phyloP scores from a whole-genome alignment of 495 filamentous ascomycete genomes.

The Neurospora intermedia region DNA sequence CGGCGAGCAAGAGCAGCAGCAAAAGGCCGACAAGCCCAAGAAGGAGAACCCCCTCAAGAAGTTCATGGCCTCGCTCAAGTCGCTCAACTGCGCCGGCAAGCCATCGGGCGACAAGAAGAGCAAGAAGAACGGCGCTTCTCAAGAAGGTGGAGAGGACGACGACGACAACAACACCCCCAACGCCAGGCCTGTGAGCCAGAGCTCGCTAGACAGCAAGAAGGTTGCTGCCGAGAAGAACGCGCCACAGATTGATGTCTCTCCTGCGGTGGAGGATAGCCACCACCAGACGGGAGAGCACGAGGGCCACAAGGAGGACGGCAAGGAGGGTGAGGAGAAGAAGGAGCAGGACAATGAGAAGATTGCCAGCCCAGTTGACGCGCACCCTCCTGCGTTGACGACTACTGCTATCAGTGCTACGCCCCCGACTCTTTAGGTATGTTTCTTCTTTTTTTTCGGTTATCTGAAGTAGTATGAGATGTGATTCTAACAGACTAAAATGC shows the following conservation, averaged over 20 bases:
- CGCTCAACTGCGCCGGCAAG: neutral
- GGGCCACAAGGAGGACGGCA: neutral
- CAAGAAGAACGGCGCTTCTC: neutral
- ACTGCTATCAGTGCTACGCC: neutral
- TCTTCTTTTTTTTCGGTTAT: too few species aligned
- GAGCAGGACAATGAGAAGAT: neutral
- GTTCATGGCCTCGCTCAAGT: neutral
- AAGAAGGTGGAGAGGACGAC: neutral
- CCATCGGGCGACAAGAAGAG: neutral
- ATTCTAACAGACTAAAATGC: neutral
- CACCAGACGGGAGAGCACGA: too few species aligned
- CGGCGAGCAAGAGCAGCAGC: neutral
- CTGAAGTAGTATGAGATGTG: neutral
- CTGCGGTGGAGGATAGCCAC: neutral
- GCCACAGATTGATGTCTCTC: neutral
- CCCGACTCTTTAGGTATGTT: neutral
- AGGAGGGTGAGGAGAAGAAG: neutral
- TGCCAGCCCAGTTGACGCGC: neutral
- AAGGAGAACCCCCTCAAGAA: neutral
- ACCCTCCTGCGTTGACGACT: neutral
- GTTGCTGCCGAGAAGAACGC: neutral
- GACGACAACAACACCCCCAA: neutral
- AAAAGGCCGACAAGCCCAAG: neutral
- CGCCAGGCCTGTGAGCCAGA: neutral
- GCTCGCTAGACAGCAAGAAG: neutral